phyloP scores from a whole-genome alignment of 495 filamentous ascomycete species.

The Trichodelitschia bisporula region DNA sequence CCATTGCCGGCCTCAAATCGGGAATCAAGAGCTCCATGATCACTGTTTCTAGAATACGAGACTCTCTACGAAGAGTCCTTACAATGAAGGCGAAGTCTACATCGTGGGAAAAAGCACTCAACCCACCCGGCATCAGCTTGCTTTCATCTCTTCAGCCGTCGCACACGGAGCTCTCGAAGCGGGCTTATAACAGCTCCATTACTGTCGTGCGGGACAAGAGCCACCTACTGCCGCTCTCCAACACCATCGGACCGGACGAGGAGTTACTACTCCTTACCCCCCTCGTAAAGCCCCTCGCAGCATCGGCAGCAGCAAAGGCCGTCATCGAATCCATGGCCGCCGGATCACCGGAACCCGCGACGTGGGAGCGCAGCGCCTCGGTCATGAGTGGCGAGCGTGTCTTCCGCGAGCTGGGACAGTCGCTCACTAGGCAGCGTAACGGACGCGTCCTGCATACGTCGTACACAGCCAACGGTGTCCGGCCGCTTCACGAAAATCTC shows the following conservation, averaged over 20 bases:
- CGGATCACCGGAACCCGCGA: slow-evolving; percentile 25
- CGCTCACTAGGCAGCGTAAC: slow-evolving; percentile 53
- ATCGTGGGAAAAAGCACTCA: slow-evolving; percentile 61
- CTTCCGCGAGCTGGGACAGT: slow-evolving; percentile 61
- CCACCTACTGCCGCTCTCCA: slow-evolving; percentile 50
- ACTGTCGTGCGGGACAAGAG: slow-evolving; percentile 68
- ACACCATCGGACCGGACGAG: slow-evolving; percentile 53
- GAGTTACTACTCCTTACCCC: slow-evolving; percentile 66
- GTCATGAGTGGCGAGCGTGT: slow-evolving; percentile 74
- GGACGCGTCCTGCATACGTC: slow-evolving; percentile 74
- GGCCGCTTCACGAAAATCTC: slow-evolving; percentile 70
- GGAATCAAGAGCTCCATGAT: slow-evolving; percentile 72
- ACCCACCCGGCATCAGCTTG: slow-evolving; percentile 44
- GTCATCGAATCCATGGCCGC: slow-evolving; percentile 21
- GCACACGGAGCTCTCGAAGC: slow-evolving; percentile 53
- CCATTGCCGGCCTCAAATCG: slow-evolving; percentile 59
- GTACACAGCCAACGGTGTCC: slow-evolving; percentile 71
- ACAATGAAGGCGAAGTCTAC: slow-evolving; percentile 53
- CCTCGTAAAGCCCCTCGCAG: slow-evolving; percentile 62
- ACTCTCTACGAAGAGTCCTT: slow-evolving; percentile 50
- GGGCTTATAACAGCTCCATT: slow-evolving; percentile 66
- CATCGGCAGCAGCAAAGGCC: slow-evolving; percentile 41
- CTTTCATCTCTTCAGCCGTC: slow-evolving; percentile 56
- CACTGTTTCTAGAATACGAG: slow-evolving; percentile 42
- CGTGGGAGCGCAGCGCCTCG: slow-evolving; percentile 32